A percentile compares a stretch with the other conserved stretches of the same genome.
Evolutionary conservation across 108 stramenopile genomes (phyloP).

Genomic region (Chaetoceros tenuissimus): DNA sequence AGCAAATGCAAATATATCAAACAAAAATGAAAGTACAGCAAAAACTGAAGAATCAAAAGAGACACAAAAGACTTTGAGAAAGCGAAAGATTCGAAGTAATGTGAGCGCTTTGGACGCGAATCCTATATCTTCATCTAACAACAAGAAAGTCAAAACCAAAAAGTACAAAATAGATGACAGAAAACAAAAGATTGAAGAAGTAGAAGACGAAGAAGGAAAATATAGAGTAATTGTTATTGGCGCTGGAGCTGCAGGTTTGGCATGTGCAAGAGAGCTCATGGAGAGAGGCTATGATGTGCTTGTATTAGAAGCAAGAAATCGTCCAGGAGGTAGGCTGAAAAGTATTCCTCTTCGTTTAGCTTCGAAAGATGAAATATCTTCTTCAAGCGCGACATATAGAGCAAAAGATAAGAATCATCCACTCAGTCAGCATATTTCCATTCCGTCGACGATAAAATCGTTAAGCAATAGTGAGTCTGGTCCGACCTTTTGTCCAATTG

Average conservation of each 20-base stretch:
- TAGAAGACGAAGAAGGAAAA: no score
- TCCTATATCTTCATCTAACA: no score
- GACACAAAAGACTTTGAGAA: no score
- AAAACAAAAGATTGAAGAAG: no score
- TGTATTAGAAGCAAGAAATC: constrained; percentile 57
- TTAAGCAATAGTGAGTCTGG: constrained; percentile 5
- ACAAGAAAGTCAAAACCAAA: no score
- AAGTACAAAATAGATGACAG: no score
- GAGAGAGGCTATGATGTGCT: constrained; percentile 67
- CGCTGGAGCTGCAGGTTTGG: constrained; percentile 64
- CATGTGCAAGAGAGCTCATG: constrained; percentile 62
- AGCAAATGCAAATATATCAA: no score
- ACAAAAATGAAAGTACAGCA: no score
- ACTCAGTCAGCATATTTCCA: constrained; percentile 1
- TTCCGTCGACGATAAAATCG: constrained; percentile 2
- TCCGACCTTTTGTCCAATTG: constrained; percentile 13
- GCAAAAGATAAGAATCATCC: constrained; percentile 25
- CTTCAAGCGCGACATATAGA: background rate
- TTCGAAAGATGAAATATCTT: background rate
- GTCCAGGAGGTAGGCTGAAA: constrained; percentile 62
- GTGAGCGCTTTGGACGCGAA: no score
- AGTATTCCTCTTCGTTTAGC: constrained; percentile 14
- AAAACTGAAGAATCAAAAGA: no score
- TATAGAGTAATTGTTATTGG: constrained; percentile 67
- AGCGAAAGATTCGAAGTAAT: no score